Evolutionary conservation across 1,284 basidiomycete species (phyloP).

Genomic region (Ganoderma resinaceum): DNA sequence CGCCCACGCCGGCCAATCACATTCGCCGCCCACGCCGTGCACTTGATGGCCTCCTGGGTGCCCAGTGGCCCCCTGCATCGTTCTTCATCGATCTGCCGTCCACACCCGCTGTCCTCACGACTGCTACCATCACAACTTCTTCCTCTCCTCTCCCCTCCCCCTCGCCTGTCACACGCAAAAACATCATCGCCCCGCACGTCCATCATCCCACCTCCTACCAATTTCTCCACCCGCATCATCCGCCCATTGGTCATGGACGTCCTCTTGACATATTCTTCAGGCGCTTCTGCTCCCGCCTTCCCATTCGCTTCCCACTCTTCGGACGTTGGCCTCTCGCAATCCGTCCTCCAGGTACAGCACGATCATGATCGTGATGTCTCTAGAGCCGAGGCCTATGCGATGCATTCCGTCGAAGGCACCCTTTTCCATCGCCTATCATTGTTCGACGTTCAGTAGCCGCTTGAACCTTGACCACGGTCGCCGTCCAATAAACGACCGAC

Average conservation of each 20-base stretch:
- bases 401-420: neutral
- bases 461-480: neutral
- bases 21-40: conserved; percentile 4
- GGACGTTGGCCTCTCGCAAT: neutral
- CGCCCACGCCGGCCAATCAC: conserved; percentile 22
- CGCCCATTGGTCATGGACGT: neutral
- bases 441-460: neutral
- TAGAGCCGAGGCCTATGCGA: neutral
- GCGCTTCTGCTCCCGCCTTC: neutral
- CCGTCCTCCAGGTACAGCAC: conserved; percentile 14
- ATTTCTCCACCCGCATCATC: conserved; percentile 26
- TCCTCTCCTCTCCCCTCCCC: neutral
- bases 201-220: conserved; percentile 23
- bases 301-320: neutral
- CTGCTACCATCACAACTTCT: conserved; percentile 37
- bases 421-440: conserved; percentile 5
- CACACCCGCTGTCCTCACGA: conserved; percentile 28
- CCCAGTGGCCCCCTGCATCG: conserved; percentile 11
- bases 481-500: neutral
- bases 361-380: conserved; percentile 21
- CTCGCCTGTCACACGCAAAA: conserved; percentile 15
- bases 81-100: conserved; percentile 19
- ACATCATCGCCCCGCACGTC: conserved; percentile 9
- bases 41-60: neutral
- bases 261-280: conserved; percentile 9